A percentile compares a stretch with the other conserved stretches of the same genome.
These are phyloP conservation scores for Thelonectria blattea DNA, from an alignment of 2,329 filamentous ascomycete species.

Conservation along the genomic window DNA sequence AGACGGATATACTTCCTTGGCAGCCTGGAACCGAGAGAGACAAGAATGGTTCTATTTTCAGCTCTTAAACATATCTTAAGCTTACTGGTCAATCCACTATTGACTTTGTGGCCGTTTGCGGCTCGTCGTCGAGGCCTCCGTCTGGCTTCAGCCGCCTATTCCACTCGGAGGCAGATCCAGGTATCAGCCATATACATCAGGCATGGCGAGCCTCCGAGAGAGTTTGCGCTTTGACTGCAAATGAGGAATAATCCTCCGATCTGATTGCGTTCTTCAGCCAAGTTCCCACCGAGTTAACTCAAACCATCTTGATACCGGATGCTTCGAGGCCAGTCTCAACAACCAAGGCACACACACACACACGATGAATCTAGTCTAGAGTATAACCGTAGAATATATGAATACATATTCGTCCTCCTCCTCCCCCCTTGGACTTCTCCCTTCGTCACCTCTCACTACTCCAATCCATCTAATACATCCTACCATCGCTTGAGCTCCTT, in stretches of 20 bases:
- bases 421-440: neutral
- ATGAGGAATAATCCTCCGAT: no score
- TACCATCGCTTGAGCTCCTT: neutral
- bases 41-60: neutral
- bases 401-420: constrained; percentile 2
- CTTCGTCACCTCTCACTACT: neutral
- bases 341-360: neutral
- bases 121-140: neutral
- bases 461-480: neutral
- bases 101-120: neutral
- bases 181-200: no score
- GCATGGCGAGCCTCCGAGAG: no score
- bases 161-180: no score
- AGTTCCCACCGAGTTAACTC: no score
- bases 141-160: neutral
- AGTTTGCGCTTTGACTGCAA: no score
- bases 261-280: no score
- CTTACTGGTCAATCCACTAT: neutral
- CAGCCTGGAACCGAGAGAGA: neutral
- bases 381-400: neutral
- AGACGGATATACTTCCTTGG: neutral
- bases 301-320: no score
- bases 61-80: neutral
- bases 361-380: neutral
- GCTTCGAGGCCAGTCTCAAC: no score